Conservation (phyloP, 2,329 filamentous ascomycete genomes). For the Davidsoniella eucalypti region DNA sequence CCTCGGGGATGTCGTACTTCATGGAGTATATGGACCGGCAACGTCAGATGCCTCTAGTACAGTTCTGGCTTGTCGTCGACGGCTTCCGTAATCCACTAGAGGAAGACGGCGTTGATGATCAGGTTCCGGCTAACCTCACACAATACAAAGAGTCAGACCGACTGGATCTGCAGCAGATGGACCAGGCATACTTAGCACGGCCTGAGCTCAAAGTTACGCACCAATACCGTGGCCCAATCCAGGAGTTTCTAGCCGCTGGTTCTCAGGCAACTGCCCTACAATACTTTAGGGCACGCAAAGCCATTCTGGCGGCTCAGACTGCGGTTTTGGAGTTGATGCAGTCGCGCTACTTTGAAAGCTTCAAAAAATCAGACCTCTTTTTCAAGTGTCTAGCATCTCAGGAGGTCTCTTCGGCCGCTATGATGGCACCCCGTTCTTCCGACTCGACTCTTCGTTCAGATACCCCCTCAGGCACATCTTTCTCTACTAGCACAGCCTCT, state of each 20-base stretch:
- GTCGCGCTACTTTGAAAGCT: constrained; percentile 60
- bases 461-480: neutral
- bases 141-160: constrained; percentile 75
- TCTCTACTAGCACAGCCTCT: neutral
- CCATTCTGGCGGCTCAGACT: constrained; percentile 69
- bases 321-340: constrained; percentile 73
- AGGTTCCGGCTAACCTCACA: constrained; percentile 41
- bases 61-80: constrained; percentile 97
- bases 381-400: constrained; percentile 92
- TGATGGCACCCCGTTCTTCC: neutral
- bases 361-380: constrained; percentile 85
- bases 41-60: constrained; percentile 70
- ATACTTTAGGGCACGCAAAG: constrained; percentile 66
- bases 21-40: constrained; percentile 99
- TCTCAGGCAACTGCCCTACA: constrained; percentile 60
- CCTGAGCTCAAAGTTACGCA: constrained; percentile 65
- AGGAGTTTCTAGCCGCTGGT: constrained; percentile 63
- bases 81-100: constrained; percentile 89
- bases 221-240: constrained; percentile 51
- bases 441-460: neutral
- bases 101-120: constrained; percentile 44
- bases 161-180: constrained; percentile 76
- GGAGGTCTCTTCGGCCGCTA: constrained; percentile 37
- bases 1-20: constrained; percentile 87
- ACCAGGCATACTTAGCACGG: constrained; percentile 72